phyloP scores from a whole-genome alignment of 163 green algal species.

The Chlorella variabilis region DNA sequence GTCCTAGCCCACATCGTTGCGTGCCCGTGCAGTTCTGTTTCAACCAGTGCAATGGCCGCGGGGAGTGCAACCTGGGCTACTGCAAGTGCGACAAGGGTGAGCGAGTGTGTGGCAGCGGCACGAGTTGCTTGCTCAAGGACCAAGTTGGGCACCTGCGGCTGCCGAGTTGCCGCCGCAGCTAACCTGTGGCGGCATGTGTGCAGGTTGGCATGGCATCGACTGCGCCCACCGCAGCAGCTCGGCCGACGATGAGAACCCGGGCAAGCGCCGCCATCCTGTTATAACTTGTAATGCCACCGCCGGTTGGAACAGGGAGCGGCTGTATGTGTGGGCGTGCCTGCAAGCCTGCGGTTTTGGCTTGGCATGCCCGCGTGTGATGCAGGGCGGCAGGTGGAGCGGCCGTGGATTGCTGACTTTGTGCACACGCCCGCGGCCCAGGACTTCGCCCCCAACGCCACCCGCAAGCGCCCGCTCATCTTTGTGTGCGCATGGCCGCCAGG shows the following conservation, averaged over 20 bases:
- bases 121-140: too few relatives aligned
- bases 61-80: slow-evolving; percentile 16
- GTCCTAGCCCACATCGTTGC: too few relatives aligned
- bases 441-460: too few relatives aligned
- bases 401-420: too few relatives aligned
- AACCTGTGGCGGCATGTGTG: too few relatives aligned
- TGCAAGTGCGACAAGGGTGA: slow-evolving; percentile 12
- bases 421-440: too few relatives aligned
- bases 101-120: too few relatives aligned
- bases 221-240: slow-evolving; percentile 11
- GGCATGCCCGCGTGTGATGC: neutral
- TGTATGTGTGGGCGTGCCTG: neutral
- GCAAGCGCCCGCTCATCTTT: too few relatives aligned
- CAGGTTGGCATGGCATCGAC: slow-evolving; percentile 29
- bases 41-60: slow-evolving; percentile 26
- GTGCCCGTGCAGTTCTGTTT: neutral
- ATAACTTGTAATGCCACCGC: neutral
- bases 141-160: too few relatives aligned
- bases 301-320: neutral
- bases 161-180: too few relatives aligned
- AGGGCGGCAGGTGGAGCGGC: neutral
- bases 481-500: too few relatives aligned
- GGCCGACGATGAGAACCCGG: neutral
- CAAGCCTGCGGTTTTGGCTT: neutral
- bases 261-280: neutral